Percentiles rank a stretch among this genome's conserved stretches.
Conservation (phyloP, 768 basidiomycete species). For the Rossbeevera mucosa region DNA sequence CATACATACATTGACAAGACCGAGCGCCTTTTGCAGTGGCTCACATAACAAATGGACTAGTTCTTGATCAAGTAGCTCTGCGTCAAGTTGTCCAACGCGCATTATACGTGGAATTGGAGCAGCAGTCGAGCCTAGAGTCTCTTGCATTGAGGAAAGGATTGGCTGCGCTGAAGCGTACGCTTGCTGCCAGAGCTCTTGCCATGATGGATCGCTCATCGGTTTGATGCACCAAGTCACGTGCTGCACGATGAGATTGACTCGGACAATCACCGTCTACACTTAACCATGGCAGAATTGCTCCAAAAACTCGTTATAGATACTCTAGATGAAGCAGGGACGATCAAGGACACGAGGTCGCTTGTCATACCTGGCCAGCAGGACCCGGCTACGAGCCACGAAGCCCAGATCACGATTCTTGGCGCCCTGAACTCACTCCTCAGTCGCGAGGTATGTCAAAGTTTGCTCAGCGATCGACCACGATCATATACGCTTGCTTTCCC, state of each 20-base stretch:
- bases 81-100: slow-evolving; percentile 89
- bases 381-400: slow-evolving; percentile 62
- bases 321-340: slow-evolving; percentile 50
- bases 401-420: slow-evolving; percentile 80
- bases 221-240: slow-evolving; percentile 11
- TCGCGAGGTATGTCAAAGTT: slow-evolving; percentile 60
- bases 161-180: slow-evolving; percentile 63
- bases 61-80: slow-evolving; percentile 86
- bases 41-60: slow-evolving; percentile 76
- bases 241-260: slow-evolving; percentile 17
- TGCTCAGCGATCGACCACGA: slow-evolving; percentile 1
- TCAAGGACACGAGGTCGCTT: slow-evolving; percentile 67
- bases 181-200: slow-evolving; percentile 47
- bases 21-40: slow-evolving; percentile 71
- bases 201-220: slow-evolving; percentile 18
- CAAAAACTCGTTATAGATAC: slow-evolving; percentile 77
- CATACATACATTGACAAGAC: slow-evolving; percentile 60
- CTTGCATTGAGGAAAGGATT: slow-evolving; percentile 44
- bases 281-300: slow-evolving; percentile 65
- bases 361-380: slow-evolving; percentile 58
- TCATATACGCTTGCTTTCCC: slow-evolving; percentile 12
- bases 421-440: slow-evolving; percentile 87
- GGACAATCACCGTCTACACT: not conserved
- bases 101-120: slow-evolving; percentile 46
- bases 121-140: slow-evolving; percentile 31